Evolutionary conservation across 768 basidiomycete genomes (phyloP).

Genomic region (Amanita inopinata): DNA sequence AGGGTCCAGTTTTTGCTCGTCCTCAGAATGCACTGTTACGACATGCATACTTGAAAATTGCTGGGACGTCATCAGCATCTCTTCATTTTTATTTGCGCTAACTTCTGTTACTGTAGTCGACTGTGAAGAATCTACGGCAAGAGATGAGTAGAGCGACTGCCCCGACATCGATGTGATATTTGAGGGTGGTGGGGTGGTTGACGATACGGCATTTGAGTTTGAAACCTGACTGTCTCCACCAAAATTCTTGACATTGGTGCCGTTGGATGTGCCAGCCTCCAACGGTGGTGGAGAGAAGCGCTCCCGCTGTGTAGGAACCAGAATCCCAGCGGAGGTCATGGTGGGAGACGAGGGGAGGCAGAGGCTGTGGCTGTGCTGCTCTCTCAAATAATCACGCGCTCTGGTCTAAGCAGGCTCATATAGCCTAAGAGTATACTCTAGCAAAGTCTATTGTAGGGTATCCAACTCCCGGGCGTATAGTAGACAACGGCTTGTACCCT

Average conservation of each 20-base stretch:
- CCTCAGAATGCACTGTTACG: not conserved
- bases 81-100: not conserved
- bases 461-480: no score
- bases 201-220: not conserved
- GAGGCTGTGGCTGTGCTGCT: not conserved
- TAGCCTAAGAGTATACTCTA: no score
- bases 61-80: not conserved
- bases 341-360: not conserved
- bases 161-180: not conserved
- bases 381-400: not conserved
- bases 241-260: not conserved
- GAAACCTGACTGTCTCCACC: not conserved
- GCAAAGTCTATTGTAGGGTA: no score
- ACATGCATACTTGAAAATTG: not conserved
- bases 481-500: no score
- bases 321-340: constrained; percentile 1
- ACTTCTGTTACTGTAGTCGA: not conserved
- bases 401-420: not conserved
- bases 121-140: not conserved
- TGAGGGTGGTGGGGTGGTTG: not conserved
- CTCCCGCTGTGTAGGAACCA: not conserved
- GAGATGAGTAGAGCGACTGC: not conserved
- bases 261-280: not conserved
- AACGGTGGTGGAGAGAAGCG: not conserved
- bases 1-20: constrained; percentile 3